Evolutionary conservation across 345 rosid species (phyloP).

Genomic region (Boechera stricta): DNA sequence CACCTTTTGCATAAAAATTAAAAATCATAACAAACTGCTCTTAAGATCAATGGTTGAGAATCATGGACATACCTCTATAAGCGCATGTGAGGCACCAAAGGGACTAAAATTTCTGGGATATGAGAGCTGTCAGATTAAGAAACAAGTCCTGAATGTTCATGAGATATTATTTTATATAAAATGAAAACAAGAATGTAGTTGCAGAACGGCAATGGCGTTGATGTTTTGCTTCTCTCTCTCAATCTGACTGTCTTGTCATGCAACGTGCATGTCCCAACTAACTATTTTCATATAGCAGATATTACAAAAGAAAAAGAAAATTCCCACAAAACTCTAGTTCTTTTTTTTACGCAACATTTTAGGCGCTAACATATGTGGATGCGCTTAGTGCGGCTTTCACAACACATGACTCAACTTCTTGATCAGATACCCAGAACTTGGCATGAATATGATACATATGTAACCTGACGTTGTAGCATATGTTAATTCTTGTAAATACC

Average conservation of each 20-base stretch:
- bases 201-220: constrained; percentile 40
- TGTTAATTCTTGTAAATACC: constrained; percentile 11
- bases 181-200: constrained; percentile 37
- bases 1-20: neutral
- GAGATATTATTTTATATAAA: constrained; percentile 32
- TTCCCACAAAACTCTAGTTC: neutral
- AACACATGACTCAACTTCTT: constrained; percentile 39
- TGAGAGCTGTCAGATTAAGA: constrained; percentile 24
- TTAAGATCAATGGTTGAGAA: neutral
- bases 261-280: constrained; percentile 38
- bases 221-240: constrained; percentile 48
- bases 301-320: neutral
- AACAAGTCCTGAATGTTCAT: constrained; percentile 37
- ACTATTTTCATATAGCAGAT: constrained; percentile 28
- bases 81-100: constrained; percentile 26
- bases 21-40: neutral
- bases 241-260: constrained; percentile 43
- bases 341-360: neutral
- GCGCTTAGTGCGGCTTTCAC: constrained; percentile 21
- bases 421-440: constrained; percentile 2
- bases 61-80: constrained; percentile 40
- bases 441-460: neutral
- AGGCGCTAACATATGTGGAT: constrained; percentile 7
- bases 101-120: neutral
- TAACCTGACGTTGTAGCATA: constrained; percentile 12